Evolutionary conservation across 257 asterid species (phyloP).

Genomic region (Capsicum rhomboideum): DNA sequence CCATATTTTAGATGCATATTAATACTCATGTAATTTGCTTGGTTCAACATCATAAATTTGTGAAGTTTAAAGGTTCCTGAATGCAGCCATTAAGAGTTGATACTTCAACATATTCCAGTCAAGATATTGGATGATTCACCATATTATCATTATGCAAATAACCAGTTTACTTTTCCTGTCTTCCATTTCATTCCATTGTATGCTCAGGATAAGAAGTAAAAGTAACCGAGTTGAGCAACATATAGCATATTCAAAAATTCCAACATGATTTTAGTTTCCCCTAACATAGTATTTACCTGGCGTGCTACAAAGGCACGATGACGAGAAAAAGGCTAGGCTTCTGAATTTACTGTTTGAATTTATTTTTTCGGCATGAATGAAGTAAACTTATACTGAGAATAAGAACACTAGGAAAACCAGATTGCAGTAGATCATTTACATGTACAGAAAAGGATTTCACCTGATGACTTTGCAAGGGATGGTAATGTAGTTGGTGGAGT

Average conservation of each 20-base stretch:
- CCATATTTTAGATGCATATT: not conserved
- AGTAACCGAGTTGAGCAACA: not conserved
- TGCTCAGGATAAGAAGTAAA: not conserved
- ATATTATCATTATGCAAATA: not conserved
- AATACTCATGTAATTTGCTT: not conserved
- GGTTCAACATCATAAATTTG: not conserved
- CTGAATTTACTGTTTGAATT: not conserved
- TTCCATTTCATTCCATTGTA: not conserved
- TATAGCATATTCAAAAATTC: not conserved
- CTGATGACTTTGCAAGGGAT: constrained; percentile 72
- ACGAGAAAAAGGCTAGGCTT: not conserved
- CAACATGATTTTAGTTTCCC: not conserved
- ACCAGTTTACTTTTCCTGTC: not conserved
- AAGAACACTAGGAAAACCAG: not conserved
- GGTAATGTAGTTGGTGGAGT: constrained; percentile 41
- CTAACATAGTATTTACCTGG: not conserved
- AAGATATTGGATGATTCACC: not conserved
- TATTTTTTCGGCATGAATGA: not conserved
- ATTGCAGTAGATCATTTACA: not conserved
- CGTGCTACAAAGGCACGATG: not conserved
- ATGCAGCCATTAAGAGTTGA: not conserved
- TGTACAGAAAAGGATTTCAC: constrained; percentile 25
- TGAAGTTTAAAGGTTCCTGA: not conserved
- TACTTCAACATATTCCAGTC: not conserved
- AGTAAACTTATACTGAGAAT: not conserved